phyloP scores from a whole-genome alignment of 495 filamentous ascomycete genomes.

The Daldinia grandis region DNA sequence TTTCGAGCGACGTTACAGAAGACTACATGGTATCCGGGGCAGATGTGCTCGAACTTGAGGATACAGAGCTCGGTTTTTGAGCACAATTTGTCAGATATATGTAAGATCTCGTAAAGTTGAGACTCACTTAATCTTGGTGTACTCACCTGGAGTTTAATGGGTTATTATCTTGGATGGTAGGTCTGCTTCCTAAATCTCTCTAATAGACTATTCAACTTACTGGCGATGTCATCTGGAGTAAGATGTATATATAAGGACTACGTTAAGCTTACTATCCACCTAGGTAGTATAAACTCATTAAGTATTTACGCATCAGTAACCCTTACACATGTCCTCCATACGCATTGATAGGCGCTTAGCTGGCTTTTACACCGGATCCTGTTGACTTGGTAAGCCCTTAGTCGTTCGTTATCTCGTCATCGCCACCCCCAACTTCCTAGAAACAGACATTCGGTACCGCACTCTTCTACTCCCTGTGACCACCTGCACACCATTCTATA shows the following conservation, averaged over 20 bases:
- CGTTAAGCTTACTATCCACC: neutral
- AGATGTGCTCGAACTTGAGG: neutral
- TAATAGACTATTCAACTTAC: neutral
- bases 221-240: neutral
- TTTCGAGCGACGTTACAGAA: slow-evolving; percentile 16
- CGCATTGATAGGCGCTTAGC: neutral
- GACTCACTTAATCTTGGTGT: neutral
- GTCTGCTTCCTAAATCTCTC: neutral
- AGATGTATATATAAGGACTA: neutral
- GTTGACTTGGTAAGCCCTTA: neutral
- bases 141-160: neutral
- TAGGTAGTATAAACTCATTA: neutral
- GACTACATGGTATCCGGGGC: neutral
- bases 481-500: neutral
- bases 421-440: neutral
- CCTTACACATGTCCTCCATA: neutral
- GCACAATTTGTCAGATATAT: neutral
- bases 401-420: neutral
- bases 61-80: neutral
- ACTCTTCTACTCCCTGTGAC: neutral
- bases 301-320: neutral
- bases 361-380: neutral
- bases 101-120: neutral
- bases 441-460: neutral
- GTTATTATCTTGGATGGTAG: too few species aligned